A percentile compares a stretch with the other conserved stretches of the same genome.
These are phyloP conservation scores for Xanthoparmelia taractica DNA, from an alignment of 495 filamentous ascomycete species.

Conservation along the genomic window DNA sequence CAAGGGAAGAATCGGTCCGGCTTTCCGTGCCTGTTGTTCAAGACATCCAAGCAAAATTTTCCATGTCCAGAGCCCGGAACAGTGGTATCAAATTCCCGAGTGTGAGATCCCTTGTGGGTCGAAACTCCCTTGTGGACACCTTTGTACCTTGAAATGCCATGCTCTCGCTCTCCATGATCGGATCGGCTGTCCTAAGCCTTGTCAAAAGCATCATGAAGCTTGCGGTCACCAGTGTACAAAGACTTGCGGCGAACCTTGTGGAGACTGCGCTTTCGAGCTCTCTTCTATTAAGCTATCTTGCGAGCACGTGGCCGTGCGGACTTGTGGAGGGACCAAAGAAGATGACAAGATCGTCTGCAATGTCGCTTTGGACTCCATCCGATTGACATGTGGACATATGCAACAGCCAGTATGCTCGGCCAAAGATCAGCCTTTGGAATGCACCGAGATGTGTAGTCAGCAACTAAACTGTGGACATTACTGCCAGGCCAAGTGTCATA, in stretches of 20 bases:
- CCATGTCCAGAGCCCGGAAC: constrained; percentile 45
- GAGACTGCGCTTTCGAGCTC: constrained; percentile 36
- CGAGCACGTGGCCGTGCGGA: constrained; percentile 41
- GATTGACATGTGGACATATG: constrained; percentile 49
- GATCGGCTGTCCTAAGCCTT: constrained; percentile 49
- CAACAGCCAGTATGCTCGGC: constrained; percentile 17
- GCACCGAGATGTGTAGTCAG: constrained; percentile 18
- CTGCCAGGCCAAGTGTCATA: constrained; percentile 41
- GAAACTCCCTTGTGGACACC: constrained; percentile 57
- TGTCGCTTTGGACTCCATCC: constrained; percentile 27
- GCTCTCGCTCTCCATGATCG: constrained; percentile 51
- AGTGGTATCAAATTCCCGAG: constrained; percentile 50
- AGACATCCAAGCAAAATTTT: constrained; percentile 53
- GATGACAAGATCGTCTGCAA: constrained; percentile 27
- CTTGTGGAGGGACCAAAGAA: constrained; percentile 38
- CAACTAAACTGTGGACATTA: constrained; percentile 24
- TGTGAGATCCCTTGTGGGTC: constrained; percentile 49
- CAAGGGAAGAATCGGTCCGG: constrained; percentile 44
- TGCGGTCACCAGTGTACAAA: constrained; percentile 52
- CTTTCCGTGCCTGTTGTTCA: constrained; percentile 53
- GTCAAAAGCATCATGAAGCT: constrained; percentile 39
- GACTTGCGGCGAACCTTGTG: constrained; percentile 45
- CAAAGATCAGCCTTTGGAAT: constrained; percentile 12
- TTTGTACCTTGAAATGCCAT: constrained; percentile 56
- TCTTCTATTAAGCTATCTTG: constrained; percentile 43